Evolutionary conservation across 2,329 filamentous ascomycete species (phyloP), one percentile per base, ranked within the genome.

Genomic region (Penicillium sp.): DNA sequence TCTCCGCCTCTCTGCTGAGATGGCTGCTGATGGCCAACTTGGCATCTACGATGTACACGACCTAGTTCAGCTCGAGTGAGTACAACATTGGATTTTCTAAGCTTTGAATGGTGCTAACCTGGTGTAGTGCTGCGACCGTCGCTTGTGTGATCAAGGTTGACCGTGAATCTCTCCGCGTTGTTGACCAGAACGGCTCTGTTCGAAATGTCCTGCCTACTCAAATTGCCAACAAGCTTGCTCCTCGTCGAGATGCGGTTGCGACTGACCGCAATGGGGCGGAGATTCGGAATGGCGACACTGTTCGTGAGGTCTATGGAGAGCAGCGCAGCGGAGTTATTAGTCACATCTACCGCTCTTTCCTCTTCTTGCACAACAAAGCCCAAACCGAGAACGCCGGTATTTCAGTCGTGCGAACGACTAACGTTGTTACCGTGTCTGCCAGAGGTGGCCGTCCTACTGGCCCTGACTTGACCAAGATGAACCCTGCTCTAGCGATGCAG

Each of bases 101-200:
- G 5, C n/a, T n/a, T 9, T 46, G 31, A 47, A 22, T 19, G 33
- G 13, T 59, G 24, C 72, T 79, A 68, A 78, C 59, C 66, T 57
- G 27, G 33, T 39, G 60, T 63, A 86, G 83, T 75, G 87, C 91
- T 41, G 89, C 92, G 3, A 98, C 94, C 0, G 94, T 98, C 24
- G 95, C 89, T 58, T 96, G 92, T 73, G 88, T 99, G 60, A 89
- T 96, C 77, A 96, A 96, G 77, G 92, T 98, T 49, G 95, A 99
- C 70, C 89, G 93, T 54, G 95, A 99, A 76, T 94, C 92, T 0
- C 80, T 99, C 55, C 89, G 90, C 27, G 89, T 97, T 0, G 80
- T 99, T 11, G 94, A 99, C 70, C 95, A 99, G 73, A 90, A 95
- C 63, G 91, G 92, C 61, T 89, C 92, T 61, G 85, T 87, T 16